These are phyloP conservation scores for Xenosphaeropsis pyriputrescens DNA, from an alignment of 2,329 filamentous ascomycete genomes.

Conservation along the genomic window DNA sequence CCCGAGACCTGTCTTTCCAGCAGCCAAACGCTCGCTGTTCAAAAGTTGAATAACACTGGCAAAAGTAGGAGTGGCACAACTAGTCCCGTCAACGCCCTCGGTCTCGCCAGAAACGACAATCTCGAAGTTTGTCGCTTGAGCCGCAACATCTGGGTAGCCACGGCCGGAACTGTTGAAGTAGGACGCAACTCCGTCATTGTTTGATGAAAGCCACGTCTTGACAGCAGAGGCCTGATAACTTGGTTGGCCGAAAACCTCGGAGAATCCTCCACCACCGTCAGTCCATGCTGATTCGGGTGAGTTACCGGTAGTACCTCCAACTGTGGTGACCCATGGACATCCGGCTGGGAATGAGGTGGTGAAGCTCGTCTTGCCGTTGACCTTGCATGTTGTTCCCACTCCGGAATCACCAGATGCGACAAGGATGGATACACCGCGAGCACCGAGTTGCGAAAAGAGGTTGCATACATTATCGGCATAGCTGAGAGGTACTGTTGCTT, in stretches of 20 bases:
- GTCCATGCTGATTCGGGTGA: slow-evolving; percentile 29
- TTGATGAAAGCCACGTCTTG: too few species aligned
- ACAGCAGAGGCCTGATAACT: slow-evolving; percentile 30
- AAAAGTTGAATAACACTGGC: slow-evolving; percentile 43
- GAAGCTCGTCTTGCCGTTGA: slow-evolving; percentile 42
- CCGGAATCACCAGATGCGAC: slow-evolving; percentile 39
- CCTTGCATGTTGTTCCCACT: slow-evolving; percentile 32
- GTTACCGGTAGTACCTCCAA: slow-evolving; percentile 42
- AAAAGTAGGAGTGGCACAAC: slow-evolving; percentile 39
- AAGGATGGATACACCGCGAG: slow-evolving; percentile 47
- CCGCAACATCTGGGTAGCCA: slow-evolving; percentile 35
- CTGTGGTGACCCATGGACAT: slow-evolving; percentile 53
- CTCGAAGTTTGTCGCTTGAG: slow-evolving; percentile 41
- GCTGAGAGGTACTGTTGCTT: slow-evolving; percentile 42
- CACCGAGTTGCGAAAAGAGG: slow-evolving; percentile 47
- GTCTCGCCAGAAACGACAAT: slow-evolving; percentile 19
- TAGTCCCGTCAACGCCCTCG: slow-evolving; percentile 30
- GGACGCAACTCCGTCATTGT: too few species aligned
- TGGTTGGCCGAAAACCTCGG: slow-evolving; percentile 31
- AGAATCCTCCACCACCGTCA: slow-evolving; percentile 30
- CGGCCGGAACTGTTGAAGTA: slow-evolving; percentile 28
- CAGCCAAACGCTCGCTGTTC: slow-evolving; percentile 42
- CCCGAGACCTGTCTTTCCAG: slow-evolving; percentile 27
- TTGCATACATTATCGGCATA: slow-evolving; percentile 48
- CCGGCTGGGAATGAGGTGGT: slow-evolving; percentile 48